phyloP scores from a whole-genome alignment of 2,329 filamentous ascomycete species.

The Venturia oleaginea region DNA sequence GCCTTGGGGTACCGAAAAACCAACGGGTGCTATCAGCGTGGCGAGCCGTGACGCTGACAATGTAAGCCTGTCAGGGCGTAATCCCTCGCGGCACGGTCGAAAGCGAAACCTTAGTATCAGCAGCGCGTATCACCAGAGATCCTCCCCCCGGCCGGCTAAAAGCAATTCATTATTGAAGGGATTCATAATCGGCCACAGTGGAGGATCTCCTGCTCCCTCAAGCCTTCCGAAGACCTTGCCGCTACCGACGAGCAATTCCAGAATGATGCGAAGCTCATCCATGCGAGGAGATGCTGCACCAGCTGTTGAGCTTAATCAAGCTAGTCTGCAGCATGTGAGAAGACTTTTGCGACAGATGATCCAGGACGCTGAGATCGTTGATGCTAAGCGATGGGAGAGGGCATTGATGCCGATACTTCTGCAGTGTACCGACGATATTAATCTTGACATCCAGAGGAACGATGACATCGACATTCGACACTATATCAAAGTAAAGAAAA shows the following conservation, averaged over 20 bases:
- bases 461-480: slow-evolving; percentile 97
- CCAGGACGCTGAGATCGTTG: slow-evolving; percentile 63
- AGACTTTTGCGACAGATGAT: slow-evolving; percentile 77
- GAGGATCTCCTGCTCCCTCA: slow-evolving; percentile 6
- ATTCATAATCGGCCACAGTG: slow-evolving; percentile 23
- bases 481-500: slow-evolving; percentile 95
- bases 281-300: slow-evolving; percentile 66
- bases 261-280: slow-evolving; percentile 59
- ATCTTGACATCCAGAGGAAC: slow-evolving; percentile 79
- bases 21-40: slow-evolving; percentile 64
- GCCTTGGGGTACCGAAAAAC: slow-evolving; percentile 32
- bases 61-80: slow-evolving; percentile 6
- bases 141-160: slow-evolving; percentile 59
- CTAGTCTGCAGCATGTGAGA: slow-evolving; percentile 80
- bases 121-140: slow-evolving; percentile 58
- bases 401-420: slow-evolving; percentile 84
- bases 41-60: slow-evolving; percentile 37
- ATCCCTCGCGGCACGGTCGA: slow-evolving; percentile 29
- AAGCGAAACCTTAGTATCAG: slow-evolving; percentile 77
- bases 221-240: slow-evolving; percentile 36
- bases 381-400: slow-evolving; percentile 73
- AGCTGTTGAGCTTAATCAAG: slow-evolving; percentile 75
- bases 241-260: slow-evolving; percentile 21
- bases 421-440: slow-evolving; percentile 86
- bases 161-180: slow-evolving; percentile 45